Percentiles rank a stretch among this genome's conserved stretches.
Conservation (phyloP, 2,329 filamentous ascomycete species). For the Calonectria pseudoreteaudii region DNA sequence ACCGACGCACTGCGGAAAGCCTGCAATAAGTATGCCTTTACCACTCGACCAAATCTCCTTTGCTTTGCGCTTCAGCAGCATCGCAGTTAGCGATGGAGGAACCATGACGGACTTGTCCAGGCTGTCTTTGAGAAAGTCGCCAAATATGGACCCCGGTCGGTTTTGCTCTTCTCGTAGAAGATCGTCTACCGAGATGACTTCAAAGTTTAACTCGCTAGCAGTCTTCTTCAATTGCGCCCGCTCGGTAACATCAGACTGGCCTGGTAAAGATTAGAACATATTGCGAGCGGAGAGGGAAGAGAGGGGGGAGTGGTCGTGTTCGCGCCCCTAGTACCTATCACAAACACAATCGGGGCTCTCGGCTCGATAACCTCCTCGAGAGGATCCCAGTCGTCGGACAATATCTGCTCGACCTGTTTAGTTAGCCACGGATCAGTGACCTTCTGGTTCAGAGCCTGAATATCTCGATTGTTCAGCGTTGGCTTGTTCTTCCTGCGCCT, state of each 20-base stretch:
- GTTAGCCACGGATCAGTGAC: slow-evolving; percentile 25
- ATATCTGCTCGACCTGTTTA: slow-evolving; percentile 18
- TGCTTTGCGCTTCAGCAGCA: slow-evolving; percentile 24
- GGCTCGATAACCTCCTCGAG: slow-evolving; percentile 4
- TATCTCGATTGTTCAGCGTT: background rate
- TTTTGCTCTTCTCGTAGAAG: slow-evolving; percentile 23
- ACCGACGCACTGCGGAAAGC: slow-evolving; percentile 16
- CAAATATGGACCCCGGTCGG: slow-evolving; percentile 19
- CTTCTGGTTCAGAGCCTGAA: background rate
- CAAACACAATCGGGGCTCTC: slow-evolving; percentile 20
- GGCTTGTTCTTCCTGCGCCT: slow-evolving; percentile 4
- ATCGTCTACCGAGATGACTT: slow-evolving; percentile 19
- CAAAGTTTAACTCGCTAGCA: slow-evolving; percentile 12
- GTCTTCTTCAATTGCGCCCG: background rate
- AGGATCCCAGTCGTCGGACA: slow-evolving; percentile 24
- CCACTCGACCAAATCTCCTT: slow-evolving; percentile 16
- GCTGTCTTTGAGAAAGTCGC: slow-evolving; percentile 21
- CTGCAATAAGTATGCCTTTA: slow-evolving; percentile 19
- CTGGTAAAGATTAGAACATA: slow-evolving; percentile 6
- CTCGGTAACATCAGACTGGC: background rate
- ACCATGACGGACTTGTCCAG: slow-evolving; percentile 13
- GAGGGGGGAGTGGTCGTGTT: background rate
- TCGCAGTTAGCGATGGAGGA: slow-evolving; percentile 13
- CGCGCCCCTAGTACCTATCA: slow-evolving; percentile 12
- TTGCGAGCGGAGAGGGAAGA: background rate